Evolutionary conservation across 2,329 filamentous ascomycete species (phyloP).

Genomic region (Diaporthe destruens): DNA sequence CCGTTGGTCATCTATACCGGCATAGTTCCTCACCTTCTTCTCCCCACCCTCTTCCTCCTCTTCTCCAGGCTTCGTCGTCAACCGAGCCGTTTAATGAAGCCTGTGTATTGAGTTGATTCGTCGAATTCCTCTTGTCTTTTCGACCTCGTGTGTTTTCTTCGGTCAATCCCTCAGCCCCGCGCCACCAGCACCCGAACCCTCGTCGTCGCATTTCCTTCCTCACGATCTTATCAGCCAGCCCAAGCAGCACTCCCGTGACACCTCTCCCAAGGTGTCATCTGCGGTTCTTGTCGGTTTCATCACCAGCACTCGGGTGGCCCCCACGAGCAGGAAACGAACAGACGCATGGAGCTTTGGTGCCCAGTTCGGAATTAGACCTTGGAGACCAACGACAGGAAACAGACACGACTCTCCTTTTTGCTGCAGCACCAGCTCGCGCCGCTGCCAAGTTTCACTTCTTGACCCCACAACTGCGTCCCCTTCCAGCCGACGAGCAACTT

Average conservation of each 20-base stretch:
- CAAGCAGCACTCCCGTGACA: background rate
- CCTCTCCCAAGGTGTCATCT: background rate
- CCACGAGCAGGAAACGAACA: constrained; percentile 8
- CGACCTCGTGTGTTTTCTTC: constrained; percentile 32
- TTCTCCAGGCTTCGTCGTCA: constrained; percentile 46
- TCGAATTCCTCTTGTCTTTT: constrained; percentile 39
- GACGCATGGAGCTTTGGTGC: constrained; percentile 19
- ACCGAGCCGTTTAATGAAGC: constrained; percentile 46
- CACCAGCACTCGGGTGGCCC: background rate
- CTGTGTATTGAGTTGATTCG: constrained; percentile 48
- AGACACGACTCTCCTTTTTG: constrained; percentile 38
- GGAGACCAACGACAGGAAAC: constrained; percentile 22
- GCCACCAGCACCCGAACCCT: constrained; percentile 1
- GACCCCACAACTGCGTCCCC: constrained; percentile 29
- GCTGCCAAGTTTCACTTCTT: constrained; percentile 42
- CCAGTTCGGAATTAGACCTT: constrained; percentile 20
- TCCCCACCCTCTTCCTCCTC: constrained; percentile 33
- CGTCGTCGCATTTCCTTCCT: constrained; percentile 32
- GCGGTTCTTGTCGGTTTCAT: background rate
- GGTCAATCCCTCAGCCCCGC: constrained; percentile 35
- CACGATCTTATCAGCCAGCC: constrained; percentile 1
- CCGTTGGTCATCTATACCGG: constrained; percentile 33
- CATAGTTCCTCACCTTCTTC: constrained; percentile 19
- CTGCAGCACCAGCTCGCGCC: constrained; percentile 38
- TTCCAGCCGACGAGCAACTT: constrained; percentile 33